These are phyloP conservation scores for Trichoderma gamsii DNA, from an alignment of 495 filamentous ascomycete genomes.

Conservation along the genomic window DNA sequence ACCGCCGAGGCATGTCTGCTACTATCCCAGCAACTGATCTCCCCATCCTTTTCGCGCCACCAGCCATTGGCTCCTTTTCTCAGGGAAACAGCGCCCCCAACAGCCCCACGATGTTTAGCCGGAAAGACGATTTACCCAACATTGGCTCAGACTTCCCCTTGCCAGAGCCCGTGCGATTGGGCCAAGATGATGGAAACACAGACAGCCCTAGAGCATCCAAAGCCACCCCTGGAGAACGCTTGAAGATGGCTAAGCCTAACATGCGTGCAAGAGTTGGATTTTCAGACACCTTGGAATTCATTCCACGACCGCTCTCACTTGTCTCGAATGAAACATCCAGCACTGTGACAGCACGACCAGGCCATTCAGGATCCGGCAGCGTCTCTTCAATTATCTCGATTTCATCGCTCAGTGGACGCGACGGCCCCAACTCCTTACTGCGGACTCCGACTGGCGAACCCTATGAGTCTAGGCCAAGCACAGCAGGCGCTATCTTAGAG, in stretches of 20 bases:
- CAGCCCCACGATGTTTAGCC: constrained; percentile 52
- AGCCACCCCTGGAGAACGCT: background rate
- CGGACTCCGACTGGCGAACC: constrained; percentile 27
- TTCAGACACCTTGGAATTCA: constrained; percentile 58
- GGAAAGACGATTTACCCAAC: constrained; percentile 19
- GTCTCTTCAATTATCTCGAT: constrained; percentile 56
- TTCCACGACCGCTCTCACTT: constrained; percentile 65
- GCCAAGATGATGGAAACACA: constrained; percentile 18
- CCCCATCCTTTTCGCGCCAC: constrained; percentile 49
- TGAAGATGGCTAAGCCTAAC: constrained; percentile 22
- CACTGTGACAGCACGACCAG: constrained; percentile 54
- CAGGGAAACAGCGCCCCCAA: constrained; percentile 60
- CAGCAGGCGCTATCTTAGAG: constrained; percentile 47
- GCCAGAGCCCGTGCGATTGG: constrained; percentile 16
- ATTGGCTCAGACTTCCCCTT: constrained; percentile 33
- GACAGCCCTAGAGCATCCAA: constrained; percentile 18
- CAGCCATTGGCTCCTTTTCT: constrained; percentile 18
- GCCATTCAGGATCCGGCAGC: constrained; percentile 58
- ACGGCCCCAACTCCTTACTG: constrained; percentile 24
- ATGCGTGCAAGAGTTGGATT: constrained; percentile 52
- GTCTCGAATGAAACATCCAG: constrained; percentile 70
- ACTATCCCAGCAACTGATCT: constrained; percentile 83
- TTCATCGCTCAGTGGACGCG: constrained; percentile 34
- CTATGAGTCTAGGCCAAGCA: constrained; percentile 43
- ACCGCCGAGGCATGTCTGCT: constrained; percentile 79